Conservation (phyloP, 768 basidiomycete genomes). For the Lactarius akahatsu region DNA sequence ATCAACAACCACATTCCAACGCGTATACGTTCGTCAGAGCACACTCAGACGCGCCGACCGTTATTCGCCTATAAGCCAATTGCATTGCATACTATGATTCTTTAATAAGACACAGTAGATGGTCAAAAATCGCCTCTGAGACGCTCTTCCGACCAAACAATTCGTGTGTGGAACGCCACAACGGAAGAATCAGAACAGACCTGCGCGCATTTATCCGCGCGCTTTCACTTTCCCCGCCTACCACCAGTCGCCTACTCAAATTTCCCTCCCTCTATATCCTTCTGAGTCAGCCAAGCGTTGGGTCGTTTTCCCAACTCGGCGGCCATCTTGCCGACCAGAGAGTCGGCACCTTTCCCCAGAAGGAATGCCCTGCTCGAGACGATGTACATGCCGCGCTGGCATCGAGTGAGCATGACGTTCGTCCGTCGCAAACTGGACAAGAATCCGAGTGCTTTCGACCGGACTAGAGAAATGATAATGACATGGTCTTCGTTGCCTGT, state of each 20-base stretch:
- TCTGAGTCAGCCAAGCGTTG: constrained; percentile 39
- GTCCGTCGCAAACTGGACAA: constrained; percentile 62
- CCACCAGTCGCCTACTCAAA: constrained; percentile 27
- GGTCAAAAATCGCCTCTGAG: neutral
- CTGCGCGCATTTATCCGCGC: neutral
- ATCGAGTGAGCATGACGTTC: constrained; percentile 87
- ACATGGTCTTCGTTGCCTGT: constrained; percentile 82
- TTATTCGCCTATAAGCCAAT: constrained; percentile 17
- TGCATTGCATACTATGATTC: constrained; percentile 9
- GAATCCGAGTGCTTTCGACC: constrained; percentile 67
- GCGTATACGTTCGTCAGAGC: constrained; percentile 37
- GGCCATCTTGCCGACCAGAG: constrained; percentile 45
- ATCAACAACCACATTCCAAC: constrained; percentile 46
- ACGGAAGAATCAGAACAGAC: neutral
- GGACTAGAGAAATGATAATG: constrained; percentile 70
- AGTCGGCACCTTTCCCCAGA: constrained; percentile 45
- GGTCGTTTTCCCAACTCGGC: constrained; percentile 35
- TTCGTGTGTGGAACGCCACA: neutral
- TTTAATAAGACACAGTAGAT: neutral
- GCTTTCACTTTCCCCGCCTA: neutral
- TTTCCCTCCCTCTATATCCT: constrained; percentile 40
- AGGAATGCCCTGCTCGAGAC: constrained; percentile 63
- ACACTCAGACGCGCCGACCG: constrained; percentile 3
- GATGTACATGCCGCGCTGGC: constrained; percentile 77
- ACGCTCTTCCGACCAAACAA: neutral